Evolutionary conservation across 768 basidiomycete genomes (phyloP).

Genomic region (Trametes maxima): DNA sequence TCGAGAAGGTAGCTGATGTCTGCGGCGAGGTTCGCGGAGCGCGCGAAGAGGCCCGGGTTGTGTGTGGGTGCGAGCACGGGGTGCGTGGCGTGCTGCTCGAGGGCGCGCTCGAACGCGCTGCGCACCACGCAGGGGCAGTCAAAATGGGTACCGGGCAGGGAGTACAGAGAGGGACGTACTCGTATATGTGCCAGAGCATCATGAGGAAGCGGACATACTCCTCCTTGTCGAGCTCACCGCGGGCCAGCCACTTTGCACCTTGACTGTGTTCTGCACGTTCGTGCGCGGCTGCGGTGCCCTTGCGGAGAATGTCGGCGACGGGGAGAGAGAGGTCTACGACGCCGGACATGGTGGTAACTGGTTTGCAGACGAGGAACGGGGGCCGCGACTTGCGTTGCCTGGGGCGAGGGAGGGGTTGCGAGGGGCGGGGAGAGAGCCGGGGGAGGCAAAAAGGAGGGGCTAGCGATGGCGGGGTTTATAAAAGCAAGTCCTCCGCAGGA

Average conservation of each 20-base stretch:
- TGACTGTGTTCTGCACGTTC: constrained; percentile 57
- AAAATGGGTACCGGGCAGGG: not conserved
- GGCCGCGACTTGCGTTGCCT: not conserved
- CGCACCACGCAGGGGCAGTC: not conserved
- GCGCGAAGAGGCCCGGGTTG: constrained; percentile 67
- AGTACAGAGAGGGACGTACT: constrained; percentile 49
- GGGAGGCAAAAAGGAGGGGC: not conserved
- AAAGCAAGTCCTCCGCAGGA: constrained; percentile 20
- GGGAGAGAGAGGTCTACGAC: constrained; percentile 32
- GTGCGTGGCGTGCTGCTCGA: constrained; percentile 62
- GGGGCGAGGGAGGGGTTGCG: not conserved
- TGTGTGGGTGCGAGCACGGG: constrained; percentile 67
- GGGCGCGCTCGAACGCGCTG: constrained; percentile 58
- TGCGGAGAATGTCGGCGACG: constrained; percentile 41
- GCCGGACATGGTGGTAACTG: not conserved
- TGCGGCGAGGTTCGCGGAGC: constrained; percentile 58
- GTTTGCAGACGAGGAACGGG: not conserved
- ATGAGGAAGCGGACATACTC: constrained; percentile 75
- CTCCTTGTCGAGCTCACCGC: constrained; percentile 58
- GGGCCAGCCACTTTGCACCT: constrained; percentile 58
- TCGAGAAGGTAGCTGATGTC: constrained; percentile 70
- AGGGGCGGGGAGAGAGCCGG: not conserved
- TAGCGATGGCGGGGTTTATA: not conserved
- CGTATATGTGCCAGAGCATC: constrained; percentile 80
- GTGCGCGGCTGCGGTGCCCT: constrained; percentile 52